Evolutionary conservation across 306 rosid genomes (phyloP), one percentile per base, ranked within the genome.

Genomic region (Hylodesmum podocarpum): DNA sequence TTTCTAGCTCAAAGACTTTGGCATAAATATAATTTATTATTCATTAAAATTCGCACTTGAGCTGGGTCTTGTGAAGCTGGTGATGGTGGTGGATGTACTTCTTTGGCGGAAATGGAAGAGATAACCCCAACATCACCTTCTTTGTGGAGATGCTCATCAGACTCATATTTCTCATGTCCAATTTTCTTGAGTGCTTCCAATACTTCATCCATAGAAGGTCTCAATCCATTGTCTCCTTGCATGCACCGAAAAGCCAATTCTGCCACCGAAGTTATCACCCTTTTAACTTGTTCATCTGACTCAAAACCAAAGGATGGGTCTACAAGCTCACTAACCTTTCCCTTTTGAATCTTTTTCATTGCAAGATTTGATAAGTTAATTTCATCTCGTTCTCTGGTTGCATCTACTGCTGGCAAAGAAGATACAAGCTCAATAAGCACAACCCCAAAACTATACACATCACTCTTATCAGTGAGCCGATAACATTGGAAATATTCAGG

Each of bases 381-480:
- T 80, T 93, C 95, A 77, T 89, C 85, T n/a, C 72, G 66, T 31
- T 66, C 86, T 76, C 98, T 82, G 7, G 78, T 65, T 3, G 79
- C 70, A 77, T 91, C 91, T 55, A 93, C 86, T 0, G 96, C 96
- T 2, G 91, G 87, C 87, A 76, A 39, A 10, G 96, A 90, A 4
- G 98, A 87, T 61, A 90, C 76, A 1, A 93, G 86, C 83, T 93
- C 97, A 1, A 87, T 39, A 1, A 93, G 90, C 43, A 88, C 90
- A 51, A 91, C 95, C 4, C 98, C 91, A 10, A 93, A 93, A 55
- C 93, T 91, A 50, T 89, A 88, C 7, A 89, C 97, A 58, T 93
- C 95, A 49, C 97, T 93, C 91, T 93, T 91, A 4, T 80, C 68
- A 0, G 96, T 88, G 39, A 93, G 90, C 80, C 86, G 88, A 66